Base-by-base conservation (phyloP, 2,329 filamentous ascomycete genomes). In the Alternaria ethzedia region DNA sequence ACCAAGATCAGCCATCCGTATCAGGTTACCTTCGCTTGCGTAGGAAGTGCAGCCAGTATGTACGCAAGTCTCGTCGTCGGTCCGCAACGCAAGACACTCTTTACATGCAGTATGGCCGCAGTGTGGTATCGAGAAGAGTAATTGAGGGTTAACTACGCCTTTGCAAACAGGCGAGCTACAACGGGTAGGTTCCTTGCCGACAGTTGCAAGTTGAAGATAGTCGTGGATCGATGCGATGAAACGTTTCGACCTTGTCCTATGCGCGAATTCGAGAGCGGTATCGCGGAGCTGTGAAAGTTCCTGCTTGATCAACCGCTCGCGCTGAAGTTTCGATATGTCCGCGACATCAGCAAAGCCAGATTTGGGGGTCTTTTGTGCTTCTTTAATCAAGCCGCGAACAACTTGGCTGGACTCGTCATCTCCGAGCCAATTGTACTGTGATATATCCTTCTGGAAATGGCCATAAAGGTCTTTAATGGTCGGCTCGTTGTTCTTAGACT, bases 51-150 rank as follows among this genome's bases (percentile, higher is more conserved):
- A 78, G 9, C 57, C 62, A 5, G 54, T 17, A 7, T 67, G 50
- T 3, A 77, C 63, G 30, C 76, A 79, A 2, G 47, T 46, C 26
- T 75, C 70, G 13, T 64, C 57, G 15, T 75, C 60, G 65, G 28
- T 75, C 70, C 71, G 64, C 7, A 9, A 25, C 4, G 36, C 8
- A 2, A 79, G 54, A 57, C 77, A 79, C 0, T 30, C 15, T 1
- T 61, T 28, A 21, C 77, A 79, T 5, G 68, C 71, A 3, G 65
- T 63, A 43, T 78, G 76, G 3, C 76, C 76, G 36, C 75, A 78
- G 12, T 70, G 64, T 2, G 70, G 64, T 9, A 71, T 59, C 15
- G 28, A 30, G 28, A 30, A 30, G 28, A 30, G 28, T 2, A 3
- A 4, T 30, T 30, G 28, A 30, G 12, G 12, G 28, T 12, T 30